Base-by-base conservation (phyloP, 1,139 yeast species). In the Hansenula lynferdii region DNA sequence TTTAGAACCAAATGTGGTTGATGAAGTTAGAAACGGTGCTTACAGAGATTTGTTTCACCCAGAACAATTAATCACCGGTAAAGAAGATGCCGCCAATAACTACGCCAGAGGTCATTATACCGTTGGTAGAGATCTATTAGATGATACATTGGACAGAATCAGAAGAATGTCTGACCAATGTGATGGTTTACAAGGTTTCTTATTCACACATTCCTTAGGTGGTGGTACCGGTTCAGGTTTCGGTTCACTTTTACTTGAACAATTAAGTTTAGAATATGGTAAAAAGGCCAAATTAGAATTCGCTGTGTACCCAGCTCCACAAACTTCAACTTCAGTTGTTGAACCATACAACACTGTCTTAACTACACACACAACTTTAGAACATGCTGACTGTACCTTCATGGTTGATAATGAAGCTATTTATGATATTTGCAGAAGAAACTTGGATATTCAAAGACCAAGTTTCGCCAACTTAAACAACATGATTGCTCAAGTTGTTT, bases 161-260 rank as follows among this genome's bases (percentile, higher is more conserved):
- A 85, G 98, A 72, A 90, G 92, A 65, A 89, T 90, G 77, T 79
- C 97, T 35, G 98, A 92, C 66, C 95, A 87, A 66, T 89, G 97
- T 73, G 96, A 86, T 57, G 97, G 98, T 39, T 77, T 92, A 57
- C 98, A 92, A 70, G 98, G 98, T 45, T 92, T 92, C 72, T 72
- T 90, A 53, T 90, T 92, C 69, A 90, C 97, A 34, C 98, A 92
- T 67, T 90, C 97, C 23, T 76, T 92, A 53, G 98, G 98, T 63
- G 98, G 98, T 71, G 98, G 98, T 77, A 92, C 98, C 39, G 98
- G 98, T 58, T 89, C 97, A 34, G 97, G 98, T 58, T 82, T 92
- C 58, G 98, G 98, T 41, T 90, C 98, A 25, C 75, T 92, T 56
- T 76, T 92, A 59, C 76, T 92, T 56, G 97, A 92, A 69, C 95